Base-by-base conservation (phyloP, 306 rosid genomes). In the Argentina anserina region DNA sequence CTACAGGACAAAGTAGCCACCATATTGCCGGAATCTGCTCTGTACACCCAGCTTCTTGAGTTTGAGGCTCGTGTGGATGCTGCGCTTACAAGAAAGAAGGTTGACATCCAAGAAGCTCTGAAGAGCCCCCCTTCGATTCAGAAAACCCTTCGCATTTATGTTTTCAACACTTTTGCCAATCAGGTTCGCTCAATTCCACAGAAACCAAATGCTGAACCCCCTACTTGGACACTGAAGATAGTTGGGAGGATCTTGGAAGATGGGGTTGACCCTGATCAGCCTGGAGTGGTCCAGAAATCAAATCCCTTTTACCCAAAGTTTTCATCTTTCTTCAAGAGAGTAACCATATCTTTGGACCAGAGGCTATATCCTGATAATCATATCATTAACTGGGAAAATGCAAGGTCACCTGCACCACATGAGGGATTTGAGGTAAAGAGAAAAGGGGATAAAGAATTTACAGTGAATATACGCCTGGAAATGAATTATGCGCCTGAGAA, bases 401-500 rank as follows among this genome's bases (percentile, higher is more conserved):
- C 93, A 17, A 86, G 99, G 73, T 79, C 97, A 0, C 85, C 99
- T 59, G 89, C 93, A 20, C 93, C 91, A 41, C 97, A 95, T 6
- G 99, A 95, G 78, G 99, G 99, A 62, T 95, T 95, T 81, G 99
- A 95, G 88, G 99, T 95, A 65, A 95, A 88, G 86, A 88, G 99
- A 73, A 91, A 95, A 77, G 99, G 99, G 70, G 97, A 95, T 73
- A 88, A 92, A 76, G 99, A 95, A 68, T 90, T 95, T 74, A 50
- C 81, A 9, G 96, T 60, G 47, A 87, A 78, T 65, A 90, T 95
- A 69, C 88, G 97, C 29, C 59, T 95, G 86, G 97, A 95, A 78
- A 87, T 95, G 97, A 92, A 95, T 81, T 95, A 92, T 81, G 77
- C 83, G 12, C 99, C 99, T 17, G 99, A 95, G 84, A 95, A 88